Percentiles rank a stretch among this genome's conserved stretches.
Evolutionary conservation across 139 green algal genomes (phyloP).

Genomic region (Nannochloris sp.): DNA sequence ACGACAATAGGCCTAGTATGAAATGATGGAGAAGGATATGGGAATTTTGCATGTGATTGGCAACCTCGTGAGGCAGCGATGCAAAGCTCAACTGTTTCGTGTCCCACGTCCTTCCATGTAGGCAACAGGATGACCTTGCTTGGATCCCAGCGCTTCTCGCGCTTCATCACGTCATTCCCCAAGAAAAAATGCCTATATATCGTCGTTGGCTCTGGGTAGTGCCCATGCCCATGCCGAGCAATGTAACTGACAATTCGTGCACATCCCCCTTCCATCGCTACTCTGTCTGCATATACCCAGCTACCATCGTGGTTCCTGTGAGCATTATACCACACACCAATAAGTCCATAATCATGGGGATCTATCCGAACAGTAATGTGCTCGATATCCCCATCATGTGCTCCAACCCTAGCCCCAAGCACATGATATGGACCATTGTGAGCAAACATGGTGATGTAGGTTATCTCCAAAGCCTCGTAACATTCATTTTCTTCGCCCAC

Average conservation of each 20-base stretch:
- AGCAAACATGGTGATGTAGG: constrained; percentile 39
- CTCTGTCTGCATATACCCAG: constrained; percentile 24
- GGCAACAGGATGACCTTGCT: constrained; percentile 16
- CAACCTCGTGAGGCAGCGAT: no score
- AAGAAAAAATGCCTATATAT: constrained; percentile 22
- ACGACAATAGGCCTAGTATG: neutral
- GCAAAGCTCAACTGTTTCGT: no score
- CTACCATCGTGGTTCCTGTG: constrained; percentile 38
- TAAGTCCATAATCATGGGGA: constrained; percentile 13
- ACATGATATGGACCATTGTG: constrained; percentile 38
- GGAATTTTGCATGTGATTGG: no score
- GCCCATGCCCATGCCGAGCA: constrained; percentile 37
- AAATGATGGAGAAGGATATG: no score
- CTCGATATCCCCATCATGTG: constrained; percentile 47
- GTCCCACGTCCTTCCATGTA: constrained; percentile 1
- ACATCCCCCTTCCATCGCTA: neutral
- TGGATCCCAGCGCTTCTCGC: constrained; percentile 8
- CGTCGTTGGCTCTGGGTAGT: constrained; percentile 21
- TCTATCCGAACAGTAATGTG: constrained; percentile 37
- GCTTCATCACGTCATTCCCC: constrained; percentile 6
- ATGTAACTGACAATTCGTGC: constrained; percentile 27
- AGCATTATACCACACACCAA: constrained; percentile 42
- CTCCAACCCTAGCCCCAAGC: constrained; percentile 18
- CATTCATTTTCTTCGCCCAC: neutral
- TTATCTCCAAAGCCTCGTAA: constrained; percentile 34